Evolutionary conservation across 495 filamentous ascomycete genomes (phyloP).

Genomic region (Letharia columbiana): DNA sequence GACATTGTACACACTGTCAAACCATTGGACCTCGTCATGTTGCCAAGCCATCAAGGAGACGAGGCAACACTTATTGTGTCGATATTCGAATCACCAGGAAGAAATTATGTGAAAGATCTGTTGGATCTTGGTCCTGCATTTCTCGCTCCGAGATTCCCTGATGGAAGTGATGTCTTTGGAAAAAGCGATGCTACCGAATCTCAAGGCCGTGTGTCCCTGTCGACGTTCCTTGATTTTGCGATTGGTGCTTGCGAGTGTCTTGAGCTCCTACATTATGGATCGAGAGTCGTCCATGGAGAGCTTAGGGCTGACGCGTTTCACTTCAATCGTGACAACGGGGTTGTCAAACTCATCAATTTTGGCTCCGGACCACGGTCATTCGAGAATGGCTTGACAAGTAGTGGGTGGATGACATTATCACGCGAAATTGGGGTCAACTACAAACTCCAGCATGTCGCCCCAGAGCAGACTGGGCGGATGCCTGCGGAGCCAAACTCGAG

Average conservation of each 20-base stretch:
- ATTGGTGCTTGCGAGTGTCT: slow-evolving; percentile 76
- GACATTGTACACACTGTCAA: slow-evolving; percentile 63
- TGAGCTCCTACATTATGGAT: slow-evolving; percentile 77
- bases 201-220: slow-evolving; percentile 54
- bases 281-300: slow-evolving; percentile 78
- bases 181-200: slow-evolving; percentile 32
- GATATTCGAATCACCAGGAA: slow-evolving; percentile 71
- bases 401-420: slow-evolving; percentile 73
- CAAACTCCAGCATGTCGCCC: slow-evolving; percentile 80
- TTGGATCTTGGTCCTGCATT: slow-evolving; percentile 71
- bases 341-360: slow-evolving; percentile 72
- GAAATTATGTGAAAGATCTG: slow-evolving; percentile 59
- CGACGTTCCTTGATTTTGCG: slow-evolving; percentile 77
- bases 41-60: slow-evolving; percentile 57
- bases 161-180: slow-evolving; percentile 32
- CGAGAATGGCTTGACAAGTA: slow-evolving; percentile 75
- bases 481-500: slow-evolving; percentile 80
- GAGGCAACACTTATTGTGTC: slow-evolving; percentile 56
- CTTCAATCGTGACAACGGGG: slow-evolving; percentile 55
- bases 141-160: slow-evolving; percentile 45
- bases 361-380: slow-evolving; percentile 78
- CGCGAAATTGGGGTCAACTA: slow-evolving; percentile 72
- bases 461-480: slow-evolving; percentile 86
- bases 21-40: slow-evolving; percentile 61
- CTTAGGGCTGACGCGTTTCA: slow-evolving; percentile 83